These are phyloP conservation scores for Spathaspora arborariae DNA, from an alignment of 805 yeast species.

Conservation along the genomic window DNA sequence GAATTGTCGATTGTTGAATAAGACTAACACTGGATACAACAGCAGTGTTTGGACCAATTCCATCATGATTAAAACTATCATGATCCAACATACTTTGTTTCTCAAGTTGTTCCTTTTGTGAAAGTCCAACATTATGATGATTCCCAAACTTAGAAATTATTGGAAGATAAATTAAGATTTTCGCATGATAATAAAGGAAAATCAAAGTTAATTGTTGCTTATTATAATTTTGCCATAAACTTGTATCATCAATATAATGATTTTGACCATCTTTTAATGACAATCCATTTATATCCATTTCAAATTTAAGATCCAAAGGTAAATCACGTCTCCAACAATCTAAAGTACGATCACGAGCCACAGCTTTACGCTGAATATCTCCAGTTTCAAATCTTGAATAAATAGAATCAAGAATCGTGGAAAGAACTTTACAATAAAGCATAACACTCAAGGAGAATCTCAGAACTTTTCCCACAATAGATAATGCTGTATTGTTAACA, in stretches of 20 bases:
- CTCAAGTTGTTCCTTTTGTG: conserved; percentile 30
- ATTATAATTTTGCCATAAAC: conserved; percentile 24
- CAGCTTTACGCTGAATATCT: conserved; percentile 24
- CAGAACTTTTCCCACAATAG: conserved; percentile 68
- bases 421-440: conserved; percentile 69
- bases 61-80: too few species aligned
- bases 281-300: conserved; percentile 57
- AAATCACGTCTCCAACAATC: conserved; percentile 78
- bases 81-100: conserved; percentile 12
- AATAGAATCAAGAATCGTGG: conserved; percentile 66
- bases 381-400: conserved; percentile 52
- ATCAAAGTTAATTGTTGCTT: conserved; percentile 52
- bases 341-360: conserved; percentile 55
- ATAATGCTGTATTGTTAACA: conserved; percentile 54
- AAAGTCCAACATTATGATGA: conserved; percentile 40
- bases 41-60: conserved; percentile 26
- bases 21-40: conserved; percentile 56
- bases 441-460: conserved; percentile 60
- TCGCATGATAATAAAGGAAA: conserved; percentile 41
- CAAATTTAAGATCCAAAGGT: conserved; percentile 58
- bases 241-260: conserved; percentile 9
- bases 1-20: conserved; percentile 64
- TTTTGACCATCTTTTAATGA: conserved; percentile 23
- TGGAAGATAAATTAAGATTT: conserved; percentile 39
- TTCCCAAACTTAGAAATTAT: conserved; percentile 39